Percentiles rank a stretch among this genome's conserved stretches.
Evolutionary conservation across 75 land plant genomes (phyloP).

Genomic region (Isoetes taiwanensis): DNA sequence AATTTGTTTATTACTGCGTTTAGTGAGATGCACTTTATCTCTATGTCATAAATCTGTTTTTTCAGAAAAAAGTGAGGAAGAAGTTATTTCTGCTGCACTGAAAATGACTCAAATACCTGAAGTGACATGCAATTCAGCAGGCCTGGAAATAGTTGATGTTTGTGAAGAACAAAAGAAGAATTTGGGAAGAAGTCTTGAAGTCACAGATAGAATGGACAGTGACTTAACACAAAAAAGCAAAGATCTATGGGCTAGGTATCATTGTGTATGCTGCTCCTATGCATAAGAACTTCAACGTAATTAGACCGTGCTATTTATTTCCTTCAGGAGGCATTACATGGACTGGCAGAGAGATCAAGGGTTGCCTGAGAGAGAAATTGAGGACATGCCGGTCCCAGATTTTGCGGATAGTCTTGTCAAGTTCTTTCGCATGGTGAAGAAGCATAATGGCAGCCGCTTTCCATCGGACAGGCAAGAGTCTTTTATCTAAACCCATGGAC

Average conservation of each 20-base stretch:
- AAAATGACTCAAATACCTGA: too few species aligned
- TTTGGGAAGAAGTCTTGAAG: slow-evolving; percentile 9
- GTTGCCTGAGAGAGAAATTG: slow-evolving; percentile 16
- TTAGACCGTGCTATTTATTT: neutral
- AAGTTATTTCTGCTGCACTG: too few species aligned
- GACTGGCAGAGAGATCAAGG: slow-evolving; percentile 14
- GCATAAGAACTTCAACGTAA: neutral
- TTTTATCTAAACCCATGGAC: too few species aligned
- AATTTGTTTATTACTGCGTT: too few species aligned
- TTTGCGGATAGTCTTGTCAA: slow-evolving; percentile 18
- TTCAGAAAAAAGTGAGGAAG: too few species aligned
- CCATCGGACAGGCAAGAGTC: slow-evolving; percentile 19
- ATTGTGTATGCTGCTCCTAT: neutral
- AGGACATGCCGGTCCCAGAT: slow-evolving; percentile 11
- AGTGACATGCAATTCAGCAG: too few species aligned
- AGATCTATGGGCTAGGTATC: slow-evolving; percentile 14
- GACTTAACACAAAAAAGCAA: slow-evolving; percentile 9
- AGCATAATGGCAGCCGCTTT: slow-evolving; percentile 16
- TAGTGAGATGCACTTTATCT: too few species aligned
- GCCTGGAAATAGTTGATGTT: neutral
- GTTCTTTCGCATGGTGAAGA: slow-evolving; percentile 19
- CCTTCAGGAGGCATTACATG: slow-evolving; percentile 14
- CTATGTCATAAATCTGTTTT: too few species aligned
- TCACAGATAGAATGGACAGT: slow-evolving; percentile 14
- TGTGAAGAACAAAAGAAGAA: neutral